phyloP scores from a whole-genome alignment of 495 filamentous ascomycete species.

The Neurospora sublineolata region DNA sequence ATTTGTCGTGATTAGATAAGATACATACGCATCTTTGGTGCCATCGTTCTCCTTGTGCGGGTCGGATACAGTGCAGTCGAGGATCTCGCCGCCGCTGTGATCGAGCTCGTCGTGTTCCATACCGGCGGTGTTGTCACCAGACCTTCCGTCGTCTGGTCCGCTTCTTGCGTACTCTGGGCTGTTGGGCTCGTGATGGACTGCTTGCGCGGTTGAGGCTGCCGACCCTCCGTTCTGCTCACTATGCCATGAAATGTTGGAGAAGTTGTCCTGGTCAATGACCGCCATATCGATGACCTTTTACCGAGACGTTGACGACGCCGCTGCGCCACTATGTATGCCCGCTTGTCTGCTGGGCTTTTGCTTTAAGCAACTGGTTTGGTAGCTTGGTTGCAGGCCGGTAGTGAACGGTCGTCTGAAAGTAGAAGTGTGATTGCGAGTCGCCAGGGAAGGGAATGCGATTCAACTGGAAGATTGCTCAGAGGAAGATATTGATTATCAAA shows the following conservation, averaged over 20 bases:
- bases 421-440: not conserved
- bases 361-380: not conserved
- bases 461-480: not conserved
- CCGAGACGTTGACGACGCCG: not conserved
- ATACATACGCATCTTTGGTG: constrained; percentile 95
- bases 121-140: constrained; percentile 6
- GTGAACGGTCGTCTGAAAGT: not conserved
- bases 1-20: constrained; percentile 83
- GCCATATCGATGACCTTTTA: constrained; percentile 21
- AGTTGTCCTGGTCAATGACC: constrained; percentile 38
- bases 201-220: constrained; percentile 1
- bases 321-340: not conserved
- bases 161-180: constrained; percentile 10
- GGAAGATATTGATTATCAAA: not conserved
- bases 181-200: constrained; percentile 6
- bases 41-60: constrained; percentile 91
- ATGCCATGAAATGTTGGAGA: constrained; percentile 40
- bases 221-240: constrained; percentile 22
- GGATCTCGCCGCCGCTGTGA: constrained; percentile 62
- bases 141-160: constrained; percentile 13
- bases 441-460: not conserved
- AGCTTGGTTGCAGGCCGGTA: not conserved
- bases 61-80: constrained; percentile 71
- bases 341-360: not conserved
- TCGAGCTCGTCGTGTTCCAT: constrained; percentile 39